These are phyloP conservation scores for Wickerhamiella brachini DNA, from an alignment of 805 yeast species.

Conservation along the genomic window DNA sequence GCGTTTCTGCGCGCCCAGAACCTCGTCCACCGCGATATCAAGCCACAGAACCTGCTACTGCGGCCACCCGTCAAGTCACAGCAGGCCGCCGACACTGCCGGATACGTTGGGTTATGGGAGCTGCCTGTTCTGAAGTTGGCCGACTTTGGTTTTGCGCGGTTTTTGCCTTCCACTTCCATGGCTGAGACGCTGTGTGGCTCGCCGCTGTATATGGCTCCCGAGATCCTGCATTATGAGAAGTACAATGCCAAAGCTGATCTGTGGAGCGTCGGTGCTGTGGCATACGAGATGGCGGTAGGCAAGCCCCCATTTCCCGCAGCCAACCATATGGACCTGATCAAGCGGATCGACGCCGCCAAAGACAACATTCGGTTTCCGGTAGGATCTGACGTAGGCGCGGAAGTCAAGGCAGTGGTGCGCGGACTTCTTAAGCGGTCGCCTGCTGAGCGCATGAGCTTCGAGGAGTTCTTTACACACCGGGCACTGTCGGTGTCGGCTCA, in stretches of 20 bases:
- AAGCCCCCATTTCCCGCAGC: constrained; percentile 91
- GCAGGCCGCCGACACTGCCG: constrained; percentile 39
- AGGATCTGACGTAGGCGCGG: constrained; percentile 36
- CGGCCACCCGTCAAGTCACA: constrained; percentile 68
- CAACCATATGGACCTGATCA: constrained; percentile 79
- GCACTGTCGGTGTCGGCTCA: constrained; percentile 34
- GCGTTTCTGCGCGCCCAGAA: constrained; percentile 69
- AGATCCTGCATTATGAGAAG: constrained; percentile 82
- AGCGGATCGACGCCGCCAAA: constrained; percentile 70
- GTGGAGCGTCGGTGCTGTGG: constrained; percentile 96
- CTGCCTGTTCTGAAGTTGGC: constrained; percentile 87
- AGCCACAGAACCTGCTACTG: constrained; percentile 75
- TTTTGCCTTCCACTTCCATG: constrained; percentile 81
- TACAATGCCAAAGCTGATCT: constrained; percentile 94
- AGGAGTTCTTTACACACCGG: constrained; percentile 63
- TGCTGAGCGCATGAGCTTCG: constrained; percentile 73
- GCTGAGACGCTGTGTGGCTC: constrained; percentile 98
- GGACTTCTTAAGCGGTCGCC: constrained; percentile 74
- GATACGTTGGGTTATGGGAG: constrained; percentile 71
- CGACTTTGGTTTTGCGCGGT: constrained; percentile 94
- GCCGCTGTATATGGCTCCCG: constrained; percentile 98
- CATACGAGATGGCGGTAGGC: constrained; percentile 93
- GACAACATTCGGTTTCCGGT: constrained; percentile 66
- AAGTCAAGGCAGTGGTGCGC: constrained; percentile 56
- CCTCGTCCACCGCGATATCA: constrained; percentile 87